Percentiles rank a stretch among this genome's conserved stretches.
These are phyloP conservation scores for Comarum palustre DNA, from an alignment of 306 rosid species.

Conservation along the genomic window DNA sequence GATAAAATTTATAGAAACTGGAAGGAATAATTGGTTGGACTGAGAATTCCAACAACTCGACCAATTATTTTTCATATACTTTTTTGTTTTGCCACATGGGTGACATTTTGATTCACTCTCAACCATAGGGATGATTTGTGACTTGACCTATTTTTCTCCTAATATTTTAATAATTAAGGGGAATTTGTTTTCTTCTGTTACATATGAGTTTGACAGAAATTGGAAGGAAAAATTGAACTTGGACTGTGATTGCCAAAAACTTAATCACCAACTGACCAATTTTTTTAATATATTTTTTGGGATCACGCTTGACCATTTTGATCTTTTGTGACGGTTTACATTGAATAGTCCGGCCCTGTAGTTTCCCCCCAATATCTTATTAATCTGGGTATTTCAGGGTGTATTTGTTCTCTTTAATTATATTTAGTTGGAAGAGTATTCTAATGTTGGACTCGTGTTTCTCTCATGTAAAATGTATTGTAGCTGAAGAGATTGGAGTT, in stretches of 20 bases:
- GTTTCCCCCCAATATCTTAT: no score
- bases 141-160: neutral
- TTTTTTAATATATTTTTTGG: no score
- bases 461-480: conserved; percentile 17
- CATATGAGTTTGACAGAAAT: no score
- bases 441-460: neutral
- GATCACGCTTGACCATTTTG: no score
- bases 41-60: neutral
- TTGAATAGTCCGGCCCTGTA: neutral
- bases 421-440: neutral
- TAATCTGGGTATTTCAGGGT: neutral
- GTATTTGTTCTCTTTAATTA: neutral
- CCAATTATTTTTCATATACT: neutral
- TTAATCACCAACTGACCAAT: no score
- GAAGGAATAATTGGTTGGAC: neutral
- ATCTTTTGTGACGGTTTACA: no score
- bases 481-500: conserved; percentile 96
- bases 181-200: no score
- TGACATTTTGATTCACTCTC: neutral
- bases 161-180: neutral
- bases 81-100: neutral
- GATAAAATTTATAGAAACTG: neutral
- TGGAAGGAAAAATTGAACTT: no score
- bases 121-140: neutral
- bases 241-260: no score